These are phyloP conservation scores for Inonotus obliquus DNA, from an alignment of 1,284 basidiomycete genomes.

Conservation along the genomic window DNA sequence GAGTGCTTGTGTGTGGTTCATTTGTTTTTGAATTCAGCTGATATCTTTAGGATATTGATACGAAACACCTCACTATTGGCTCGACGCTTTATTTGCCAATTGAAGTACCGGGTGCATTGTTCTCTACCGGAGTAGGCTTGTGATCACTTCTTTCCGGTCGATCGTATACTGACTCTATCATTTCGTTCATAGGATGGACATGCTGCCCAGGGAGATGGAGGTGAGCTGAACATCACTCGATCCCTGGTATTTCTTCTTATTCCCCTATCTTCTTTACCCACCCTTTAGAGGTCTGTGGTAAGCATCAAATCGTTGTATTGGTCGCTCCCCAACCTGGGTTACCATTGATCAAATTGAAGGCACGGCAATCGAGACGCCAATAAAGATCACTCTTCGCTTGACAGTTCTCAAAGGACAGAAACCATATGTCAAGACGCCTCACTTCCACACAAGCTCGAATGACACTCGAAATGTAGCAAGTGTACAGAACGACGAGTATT, in stretches of 20 bases:
- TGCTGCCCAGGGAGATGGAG: conserved; percentile 62
- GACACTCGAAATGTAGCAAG: conserved; percentile 20
- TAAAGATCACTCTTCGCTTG: conserved; percentile 49
- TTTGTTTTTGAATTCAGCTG: background rate
- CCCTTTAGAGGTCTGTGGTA: conserved; percentile 49
- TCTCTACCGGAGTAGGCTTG: conserved; percentile 52
- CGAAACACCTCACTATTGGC: conserved; percentile 47
- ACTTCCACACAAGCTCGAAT: conserved; percentile 36
- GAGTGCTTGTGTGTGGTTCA: background rate
- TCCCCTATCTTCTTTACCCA: background rate
- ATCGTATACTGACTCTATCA: background rate
- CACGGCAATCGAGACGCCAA: conserved; percentile 59
- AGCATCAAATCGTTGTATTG: conserved; percentile 20
- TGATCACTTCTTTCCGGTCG: background rate
- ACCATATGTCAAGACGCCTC: conserved; percentile 52
- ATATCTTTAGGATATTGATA: conserved; percentile 45
- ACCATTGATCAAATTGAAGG: conserved; percentile 31
- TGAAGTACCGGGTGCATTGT: conserved; percentile 53
- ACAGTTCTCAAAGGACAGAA: conserved; percentile 50
- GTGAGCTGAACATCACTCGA: conserved; percentile 30
- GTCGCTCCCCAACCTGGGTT: background rate
- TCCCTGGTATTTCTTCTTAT: background rate
- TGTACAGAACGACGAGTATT: conserved; percentile 37
- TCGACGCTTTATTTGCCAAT: conserved; percentile 52
- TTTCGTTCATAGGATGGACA: conserved; percentile 45